Conservation (phyloP, 140 eudicot species). For the Bidens hawaiensis region DNA sequence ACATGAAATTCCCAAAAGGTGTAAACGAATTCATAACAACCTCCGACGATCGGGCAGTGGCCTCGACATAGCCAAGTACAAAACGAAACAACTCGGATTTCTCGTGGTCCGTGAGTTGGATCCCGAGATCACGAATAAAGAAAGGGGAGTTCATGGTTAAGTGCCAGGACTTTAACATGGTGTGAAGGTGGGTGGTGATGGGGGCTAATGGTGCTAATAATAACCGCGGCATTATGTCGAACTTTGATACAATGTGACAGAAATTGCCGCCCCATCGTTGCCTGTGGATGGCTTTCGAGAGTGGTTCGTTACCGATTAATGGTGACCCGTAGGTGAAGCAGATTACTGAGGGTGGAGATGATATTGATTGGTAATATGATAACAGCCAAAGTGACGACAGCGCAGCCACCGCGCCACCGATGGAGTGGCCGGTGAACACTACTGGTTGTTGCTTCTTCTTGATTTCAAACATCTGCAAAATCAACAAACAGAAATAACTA, state of each 20-base stretch:
- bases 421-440: slow-evolving; percentile 82
- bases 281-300: slow-evolving; percentile 55
- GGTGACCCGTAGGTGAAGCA: slow-evolving; percentile 94
- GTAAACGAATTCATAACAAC: slow-evolving; percentile 22
- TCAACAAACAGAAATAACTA: not conserved
- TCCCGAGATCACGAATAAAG: slow-evolving; percentile 21
- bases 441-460: slow-evolving; percentile 51
- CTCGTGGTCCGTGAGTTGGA: slow-evolving; percentile 31
- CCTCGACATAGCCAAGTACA: slow-evolving; percentile 32
- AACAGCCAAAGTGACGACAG: slow-evolving; percentile 83
- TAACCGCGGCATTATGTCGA: slow-evolving; percentile 70
- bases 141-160: slow-evolving; percentile 44
- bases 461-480: slow-evolving; percentile 56
- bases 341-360: slow-evolving; percentile 43
- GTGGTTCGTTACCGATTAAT: slow-evolving; percentile 64
- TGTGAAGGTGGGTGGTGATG: slow-evolving; percentile 33
- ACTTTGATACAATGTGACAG: slow-evolving; percentile 60
- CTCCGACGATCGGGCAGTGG: slow-evolving; percentile 4
- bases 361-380: slow-evolving; percentile 35
- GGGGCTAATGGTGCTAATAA: slow-evolving; percentile 56
- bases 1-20: slow-evolving; percentile 82
- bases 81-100: slow-evolving; percentile 26
- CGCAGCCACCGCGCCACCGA: slow-evolving; percentile 84
- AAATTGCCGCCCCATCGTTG: slow-evolving; percentile 79
- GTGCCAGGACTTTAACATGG: slow-evolving; percentile 60